phyloP scores from a whole-genome alignment of 108 stramenopile species.

The Conticribra guillardii region DNA sequence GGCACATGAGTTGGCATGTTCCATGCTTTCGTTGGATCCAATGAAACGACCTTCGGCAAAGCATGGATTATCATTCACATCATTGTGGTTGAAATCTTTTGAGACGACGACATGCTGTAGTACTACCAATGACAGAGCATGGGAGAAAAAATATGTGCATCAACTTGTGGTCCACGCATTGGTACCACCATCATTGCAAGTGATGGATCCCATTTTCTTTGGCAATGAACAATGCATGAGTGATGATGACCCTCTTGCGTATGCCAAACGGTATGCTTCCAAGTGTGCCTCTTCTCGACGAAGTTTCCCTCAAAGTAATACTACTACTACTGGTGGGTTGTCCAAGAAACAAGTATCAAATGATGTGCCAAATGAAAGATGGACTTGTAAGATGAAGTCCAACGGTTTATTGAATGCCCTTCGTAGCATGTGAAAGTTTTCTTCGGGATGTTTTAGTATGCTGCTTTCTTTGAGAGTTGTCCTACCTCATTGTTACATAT shows the following conservation, averaged over 20 bases:
- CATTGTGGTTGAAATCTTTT: slow-evolving; percentile 31
- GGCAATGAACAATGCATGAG: neutral
- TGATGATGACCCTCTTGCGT: slow-evolving; percentile 25
- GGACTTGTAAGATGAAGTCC: neutral
- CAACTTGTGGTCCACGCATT: slow-evolving; percentile 22
- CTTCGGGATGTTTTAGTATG: too few species aligned
- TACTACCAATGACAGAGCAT: neutral
- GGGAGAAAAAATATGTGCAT: slow-evolving; percentile 4
- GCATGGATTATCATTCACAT: slow-evolving; percentile 39
- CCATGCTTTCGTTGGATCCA: slow-evolving; percentile 66
- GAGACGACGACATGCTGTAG: neutral
- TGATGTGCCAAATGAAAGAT: neutral
- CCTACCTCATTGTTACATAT: too few species aligned
- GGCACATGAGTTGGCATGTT: slow-evolving; percentile 37
- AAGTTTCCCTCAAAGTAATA: neutral
- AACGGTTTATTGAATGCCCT: neutral
- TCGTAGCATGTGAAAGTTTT: too few species aligned
- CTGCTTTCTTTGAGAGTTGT: too few species aligned
- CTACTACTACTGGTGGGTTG: too few species aligned
- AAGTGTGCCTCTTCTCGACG: slow-evolving; percentile 27
- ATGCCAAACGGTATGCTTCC: slow-evolving; percentile 31
- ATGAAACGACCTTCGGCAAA: slow-evolving; percentile 51
- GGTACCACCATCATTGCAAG: slow-evolving; percentile 21
- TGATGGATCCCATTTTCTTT: slow-evolving; percentile 27
- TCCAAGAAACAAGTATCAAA: too few species aligned